A percentile compares a stretch with the other conserved stretches of the same genome.
phyloP scores from a whole-genome alignment of 495 filamentous ascomycete genomes.

The Margaritispora aquatica region DNA sequence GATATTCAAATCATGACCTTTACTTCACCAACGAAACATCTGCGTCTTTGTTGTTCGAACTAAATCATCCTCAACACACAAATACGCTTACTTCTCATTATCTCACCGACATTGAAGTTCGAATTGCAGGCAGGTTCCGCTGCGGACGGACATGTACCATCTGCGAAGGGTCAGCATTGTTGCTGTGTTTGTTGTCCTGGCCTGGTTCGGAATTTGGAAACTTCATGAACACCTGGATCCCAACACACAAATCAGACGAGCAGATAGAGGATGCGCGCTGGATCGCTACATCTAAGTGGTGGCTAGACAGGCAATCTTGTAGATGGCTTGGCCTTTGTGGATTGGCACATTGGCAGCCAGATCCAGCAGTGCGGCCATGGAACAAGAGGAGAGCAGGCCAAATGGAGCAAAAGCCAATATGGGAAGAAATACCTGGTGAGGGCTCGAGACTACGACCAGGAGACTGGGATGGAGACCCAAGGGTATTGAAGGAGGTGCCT shows the following conservation, averaged over 20 bases:
- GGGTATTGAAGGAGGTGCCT: conserved; percentile 38
- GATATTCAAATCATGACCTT: neutral
- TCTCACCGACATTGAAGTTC: neutral
- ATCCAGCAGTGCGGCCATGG: conserved; percentile 34
- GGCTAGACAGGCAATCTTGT: conserved; percentile 69
- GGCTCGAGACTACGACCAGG: conserved; percentile 12
- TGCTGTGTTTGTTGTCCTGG: conserved; percentile 12
- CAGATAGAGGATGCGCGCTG: conserved; percentile 56
- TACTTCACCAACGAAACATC: neutral
- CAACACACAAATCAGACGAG: conserved; percentile 27
- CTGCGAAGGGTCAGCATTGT: conserved; percentile 15
- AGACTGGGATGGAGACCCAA: conserved; percentile 21
- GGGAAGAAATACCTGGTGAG: conserved; percentile 17
- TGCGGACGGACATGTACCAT: conserved; percentile 11
- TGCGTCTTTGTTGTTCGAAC: neutral
- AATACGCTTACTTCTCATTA: neutral
- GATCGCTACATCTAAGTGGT: conserved; percentile 65
- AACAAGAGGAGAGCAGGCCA: conserved; percentile 9
- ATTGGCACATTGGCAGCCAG: conserved; percentile 50
- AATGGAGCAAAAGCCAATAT: conserved; percentile 7
- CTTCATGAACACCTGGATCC: conserved; percentile 22
- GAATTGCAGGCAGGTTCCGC: conserved; percentile 3
- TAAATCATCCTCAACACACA: neutral
- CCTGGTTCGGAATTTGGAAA: conserved; percentile 16
- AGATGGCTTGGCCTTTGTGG: conserved; percentile 70